Percentiles rank a stretch among this genome's conserved stretches.
Conservation (phyloP, 1,284 basidiomycete species). For the Ustilago cynodontis region DNA sequence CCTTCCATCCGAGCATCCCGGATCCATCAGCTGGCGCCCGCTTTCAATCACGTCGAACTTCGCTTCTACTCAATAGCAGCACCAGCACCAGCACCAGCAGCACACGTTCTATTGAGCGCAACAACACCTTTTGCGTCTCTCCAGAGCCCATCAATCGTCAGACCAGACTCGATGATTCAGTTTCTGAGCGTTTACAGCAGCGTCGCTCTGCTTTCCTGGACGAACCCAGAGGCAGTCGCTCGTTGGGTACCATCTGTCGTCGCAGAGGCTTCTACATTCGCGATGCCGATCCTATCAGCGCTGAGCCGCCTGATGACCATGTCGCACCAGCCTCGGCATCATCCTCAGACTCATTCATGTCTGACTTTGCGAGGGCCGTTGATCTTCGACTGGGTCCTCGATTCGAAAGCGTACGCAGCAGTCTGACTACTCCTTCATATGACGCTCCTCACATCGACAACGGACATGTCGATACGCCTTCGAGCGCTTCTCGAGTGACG, state of each 20-base stretch:
- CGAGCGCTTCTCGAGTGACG: neutral
- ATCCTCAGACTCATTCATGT: conserved; percentile 26
- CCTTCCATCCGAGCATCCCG: neutral
- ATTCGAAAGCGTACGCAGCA: conserved; percentile 6
- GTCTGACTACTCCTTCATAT: neutral
- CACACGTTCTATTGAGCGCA: neutral
- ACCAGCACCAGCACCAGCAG: conserved; percentile 20
- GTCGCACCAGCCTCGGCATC: neutral
- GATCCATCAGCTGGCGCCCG: neutral
- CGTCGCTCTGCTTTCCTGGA: conserved; percentile 12
- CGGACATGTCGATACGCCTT: neutral
- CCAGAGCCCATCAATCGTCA: conserved; percentile 15
- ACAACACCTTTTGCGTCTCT: conserved; percentile 12
- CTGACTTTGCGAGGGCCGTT: conserved; percentile 33
- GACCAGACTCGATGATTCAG: neutral
- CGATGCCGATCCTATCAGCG: conserved; percentile 16
- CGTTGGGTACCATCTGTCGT: conserved; percentile 18
- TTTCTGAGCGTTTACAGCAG: neutral
- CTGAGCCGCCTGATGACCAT: neutral
- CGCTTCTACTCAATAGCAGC: conserved; percentile 39
- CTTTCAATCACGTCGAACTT: conserved; percentile 17
- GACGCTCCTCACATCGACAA: neutral
- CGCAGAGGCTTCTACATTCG: conserved; percentile 34
- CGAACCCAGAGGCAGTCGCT: conserved; percentile 16
- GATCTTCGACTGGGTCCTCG: conserved; percentile 29